phyloP scores from a whole-genome alignment of 352 stramenopile species.

The Nothophytophthora sp. region DNA sequence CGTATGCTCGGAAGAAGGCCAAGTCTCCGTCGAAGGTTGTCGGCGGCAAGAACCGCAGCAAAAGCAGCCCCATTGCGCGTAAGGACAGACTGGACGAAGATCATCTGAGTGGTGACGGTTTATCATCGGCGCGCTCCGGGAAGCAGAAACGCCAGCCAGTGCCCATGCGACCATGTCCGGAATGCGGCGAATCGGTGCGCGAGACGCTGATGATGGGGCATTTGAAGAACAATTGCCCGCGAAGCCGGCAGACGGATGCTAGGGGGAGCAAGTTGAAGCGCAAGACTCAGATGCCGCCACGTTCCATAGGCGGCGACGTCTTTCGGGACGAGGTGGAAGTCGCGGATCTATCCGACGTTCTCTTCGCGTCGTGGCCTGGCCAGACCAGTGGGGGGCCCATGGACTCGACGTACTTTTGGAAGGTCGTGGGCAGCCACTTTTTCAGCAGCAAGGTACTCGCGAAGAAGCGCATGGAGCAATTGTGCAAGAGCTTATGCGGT shows the following conservation, averaged over 20 bases:
- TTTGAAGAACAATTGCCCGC: slow-evolving; percentile 56
- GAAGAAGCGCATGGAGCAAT: slow-evolving; percentile 73
- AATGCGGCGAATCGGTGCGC: slow-evolving; percentile 63
- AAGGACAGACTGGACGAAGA: slow-evolving; percentile 16
- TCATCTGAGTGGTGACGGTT: too few relatives aligned
- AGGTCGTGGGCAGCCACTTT: slow-evolving; percentile 66
- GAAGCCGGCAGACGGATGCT: slow-evolving; percentile 25
- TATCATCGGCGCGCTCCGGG: too few relatives aligned
- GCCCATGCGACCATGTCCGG: slow-evolving; percentile 50
- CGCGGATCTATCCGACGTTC: slow-evolving; percentile 60
- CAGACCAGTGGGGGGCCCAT: slow-evolving; percentile 68
- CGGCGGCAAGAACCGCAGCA: slow-evolving; percentile 17
- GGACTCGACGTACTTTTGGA: slow-evolving; percentile 83
- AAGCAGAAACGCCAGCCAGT: slow-evolving; percentile 44
- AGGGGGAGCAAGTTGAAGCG: slow-evolving; percentile 50
- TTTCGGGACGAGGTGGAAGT: slow-evolving; percentile 25
- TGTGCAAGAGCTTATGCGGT: slow-evolving; percentile 69
- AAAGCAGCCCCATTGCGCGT: slow-evolving; percentile 9
- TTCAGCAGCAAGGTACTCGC: slow-evolving; percentile 64
- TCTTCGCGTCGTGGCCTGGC: slow-evolving; percentile 84
- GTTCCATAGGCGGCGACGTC: slow-evolving; percentile 11
- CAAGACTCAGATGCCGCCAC: slow-evolving; percentile 28
- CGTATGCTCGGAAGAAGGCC: slow-evolving; percentile 27
- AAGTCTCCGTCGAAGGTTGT: slow-evolving; percentile 35
- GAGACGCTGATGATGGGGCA: slow-evolving; percentile 73